Base-by-base conservation (phyloP, 1,139 yeast genomes). In the Candida pseudocylindracea region DNA sequence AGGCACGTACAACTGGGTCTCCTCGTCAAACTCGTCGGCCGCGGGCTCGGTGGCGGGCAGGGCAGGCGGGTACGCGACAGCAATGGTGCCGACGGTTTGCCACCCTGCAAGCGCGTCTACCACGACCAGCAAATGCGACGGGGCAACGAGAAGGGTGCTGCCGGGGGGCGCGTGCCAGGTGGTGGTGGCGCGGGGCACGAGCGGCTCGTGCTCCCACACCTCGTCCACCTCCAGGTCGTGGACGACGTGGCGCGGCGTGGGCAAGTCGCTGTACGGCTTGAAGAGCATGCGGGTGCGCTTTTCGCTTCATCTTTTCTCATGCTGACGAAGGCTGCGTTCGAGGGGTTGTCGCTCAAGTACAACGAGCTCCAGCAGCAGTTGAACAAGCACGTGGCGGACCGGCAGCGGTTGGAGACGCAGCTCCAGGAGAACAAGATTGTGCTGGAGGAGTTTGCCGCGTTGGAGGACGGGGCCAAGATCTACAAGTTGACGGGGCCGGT, bases 401-500 rank as follows among this genome's bases (percentile, higher is more conserved):
- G 91, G 46, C 78, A 76, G 34, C 64, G 68, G 43, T 55, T 76
- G 30, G 91, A 76, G 45, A 74, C 88, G 1, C 91, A 76, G 48
- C 65, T 54, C 42, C 96, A 88, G 51, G 98, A 88, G 51, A 85
- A 85, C 53, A 74, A 73, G 46, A 83, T 88, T 34, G 98, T 88
- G n/a, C 61, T 72, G 43, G 72, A 68, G 29, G 96, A 88, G 51
- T 78, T 88, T 45, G 66, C 61, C 13, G 51, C 54, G 33, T 54
- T 83, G 39, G 59, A 67, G 40, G 69, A 63, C 32, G 56, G 53
- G 30, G 63, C 91, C 12, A 78, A 76, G 43, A 73, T 88, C 29
- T 88, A 69, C 55, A 88, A 88, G 51, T 63, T 85, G 41, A 78
- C 88, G 13, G 98, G 98, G 1, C 93, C 94, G 9, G 83, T 85